Base-by-base conservation (phyloP, 169 alveolate genomes). In the Plasmodium inui region DNA sequence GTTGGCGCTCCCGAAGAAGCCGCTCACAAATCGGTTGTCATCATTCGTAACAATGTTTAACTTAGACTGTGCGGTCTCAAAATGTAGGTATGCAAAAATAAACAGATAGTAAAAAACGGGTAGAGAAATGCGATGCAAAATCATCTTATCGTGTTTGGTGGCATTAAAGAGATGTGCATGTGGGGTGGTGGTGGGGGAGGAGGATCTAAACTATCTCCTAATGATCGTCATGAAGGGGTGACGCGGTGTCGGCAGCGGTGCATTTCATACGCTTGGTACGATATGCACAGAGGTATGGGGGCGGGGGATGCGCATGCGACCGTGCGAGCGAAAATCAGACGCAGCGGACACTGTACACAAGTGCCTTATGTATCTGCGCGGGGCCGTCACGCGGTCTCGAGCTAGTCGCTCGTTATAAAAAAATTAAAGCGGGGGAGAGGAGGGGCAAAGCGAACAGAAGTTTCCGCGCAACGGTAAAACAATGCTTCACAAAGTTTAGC, bases 61-160 rank as follows among this genome's bases (percentile, higher is more conserved):
- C 22, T 86, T 86, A 4, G 71, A 74, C 17, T 86, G 86, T 12
- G 80, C 93, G n/a, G 70, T 14, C 32, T 86, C 82, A 73, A 76
- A 46, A 76, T 86, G 28, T 86, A 86, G 46, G 70, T 74, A 86
- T 76, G 32, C 71, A 57, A 74, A 74, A 50, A 86, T 6, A 12
- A 86, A 8, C 0, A 86, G 32, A 12, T 22, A 19, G 70, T 86
- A 50, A 86, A 86, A 12, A 86, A 86, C 8, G 9, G 71, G 3
- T 32, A 70, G 1, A n/a, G 79, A 30, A 17, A 74, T 85, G 17
- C 39, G 76, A 8, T 44, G 78, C 30, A 74, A 17, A 50, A 28
- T 53, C 83, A 85, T 85, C 71, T 34, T 85, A 53, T 22, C 17
- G 17, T 55, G 30, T 57, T 6, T 61, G 44, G 5, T 46, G 6